phyloP scores from a whole-genome alignment of 1,284 basidiomycete genomes.

The Ceratobasidium sp. region DNA sequence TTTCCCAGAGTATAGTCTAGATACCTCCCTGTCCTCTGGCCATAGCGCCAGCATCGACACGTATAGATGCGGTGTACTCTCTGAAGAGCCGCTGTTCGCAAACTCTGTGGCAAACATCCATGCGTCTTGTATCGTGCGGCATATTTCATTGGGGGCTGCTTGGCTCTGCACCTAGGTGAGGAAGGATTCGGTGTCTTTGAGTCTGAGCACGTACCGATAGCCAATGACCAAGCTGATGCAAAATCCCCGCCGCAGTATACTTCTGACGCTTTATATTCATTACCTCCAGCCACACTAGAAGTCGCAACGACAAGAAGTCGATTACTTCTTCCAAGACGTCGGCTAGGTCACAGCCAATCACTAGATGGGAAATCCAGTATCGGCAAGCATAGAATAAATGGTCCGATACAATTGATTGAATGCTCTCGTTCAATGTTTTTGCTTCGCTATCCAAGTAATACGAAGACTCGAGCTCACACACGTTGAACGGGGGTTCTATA shows the following conservation, averaged over 20 bases:
- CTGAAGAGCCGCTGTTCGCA: background rate
- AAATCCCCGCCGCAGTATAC: background rate
- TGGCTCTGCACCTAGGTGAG: no score
- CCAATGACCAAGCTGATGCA: background rate
- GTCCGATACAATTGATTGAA: background rate
- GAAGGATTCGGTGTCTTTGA: no score
- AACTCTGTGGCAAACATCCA: background rate
- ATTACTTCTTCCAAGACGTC: background rate
- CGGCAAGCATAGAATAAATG: background rate
- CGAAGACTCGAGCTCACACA: background rate
- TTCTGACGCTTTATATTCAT: background rate
- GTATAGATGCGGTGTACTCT: constrained; percentile 25
- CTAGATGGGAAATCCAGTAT: constrained; percentile 4
- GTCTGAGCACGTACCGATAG: no score
- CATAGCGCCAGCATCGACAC: background rate
- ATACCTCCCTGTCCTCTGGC: background rate
- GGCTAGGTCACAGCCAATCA: background rate
- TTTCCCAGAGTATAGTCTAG: background rate
- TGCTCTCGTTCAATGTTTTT: background rate
- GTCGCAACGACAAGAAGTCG: constrained; percentile 7
- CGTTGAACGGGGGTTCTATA: background rate
- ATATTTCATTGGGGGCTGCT: background rate
- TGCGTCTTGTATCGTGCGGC: background rate
- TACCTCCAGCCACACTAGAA: constrained; percentile 23
- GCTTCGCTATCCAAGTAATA: background rate